Evolutionary conservation across 129 eudicot species (phyloP), one percentile per base, ranked within the genome.

Genomic region (Flaveria robusta): DNA sequence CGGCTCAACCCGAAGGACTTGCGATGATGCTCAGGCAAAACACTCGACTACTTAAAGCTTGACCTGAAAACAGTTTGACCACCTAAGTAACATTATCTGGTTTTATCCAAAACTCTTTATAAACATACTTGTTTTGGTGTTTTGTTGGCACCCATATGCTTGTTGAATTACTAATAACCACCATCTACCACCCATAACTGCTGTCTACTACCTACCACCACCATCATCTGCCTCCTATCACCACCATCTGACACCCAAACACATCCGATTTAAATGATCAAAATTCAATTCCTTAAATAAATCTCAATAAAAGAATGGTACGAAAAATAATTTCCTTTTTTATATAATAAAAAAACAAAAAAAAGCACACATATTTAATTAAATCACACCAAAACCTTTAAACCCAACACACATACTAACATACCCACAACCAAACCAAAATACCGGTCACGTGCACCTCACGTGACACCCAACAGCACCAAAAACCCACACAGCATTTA

Each of bases 401-500:
- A 80, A 66, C 69, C 83, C 74, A 70, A 59, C 51, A 70, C 82
- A 70, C 23, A 59, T 15, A 74, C 39, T 59, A 1, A 55, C 54
- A 66, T 51, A 79, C 81, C 81, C 72, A 34, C 72, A 47, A 65
- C 83, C 69, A 66, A 65, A 79, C 81, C 81, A 56, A 68, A 52
- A 52, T 41, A 80, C 66, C 8, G 41, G 13, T 26, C 79, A 65
- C 70, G 83, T 80, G 83, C 45, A 66, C 14, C 3, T 80, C 83
- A 80, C 79, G 83, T 80, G 83, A 80, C 23, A 63, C 7, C 54
- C 66, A 62, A 19, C 70, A 78, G 3, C 74, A 72, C 73, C 68
- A 79, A 72, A 72, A 79, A 78, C 58, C 70, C 82, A 55, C 12
- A 55, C 9, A 56, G 68, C 83, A 80, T 80, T 80, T 80, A 80